Evolutionary conservation across 352 stramenopile genomes (phyloP), one percentile per base, ranked within the genome.

Genomic region (Aphanomyces invadans): DNA sequence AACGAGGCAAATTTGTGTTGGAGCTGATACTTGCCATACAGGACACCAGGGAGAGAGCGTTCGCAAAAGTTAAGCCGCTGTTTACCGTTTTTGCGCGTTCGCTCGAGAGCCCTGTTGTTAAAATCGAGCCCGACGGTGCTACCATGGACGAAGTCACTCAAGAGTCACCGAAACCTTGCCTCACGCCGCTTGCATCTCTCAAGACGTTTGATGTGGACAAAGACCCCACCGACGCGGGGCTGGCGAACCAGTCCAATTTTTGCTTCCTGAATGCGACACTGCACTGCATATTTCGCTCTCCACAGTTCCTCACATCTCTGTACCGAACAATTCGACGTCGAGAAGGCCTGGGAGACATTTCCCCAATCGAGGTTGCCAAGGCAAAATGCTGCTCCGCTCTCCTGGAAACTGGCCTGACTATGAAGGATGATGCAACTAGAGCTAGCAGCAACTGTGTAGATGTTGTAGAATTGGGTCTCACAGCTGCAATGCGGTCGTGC

Each of bases 261-360:
- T 67, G 60, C 60, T 67, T 67, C 38, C 49, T 67, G n/a, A 67
- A 67, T 57, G 60, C 60, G 31, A 67, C 33, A 7, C 15, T 67
- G 46, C 60, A 67, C 31, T 67, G 60, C 32, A 10, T 67, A 4
- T 44, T 67, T 36, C 60, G 60, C 1, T 28, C 60, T 25, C 60
- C 29, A 1, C 28, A 45, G 2, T 67, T 56, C 25, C 29, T 49
- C 4, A 39, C 19, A 23, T 67, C 29, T 5, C 29, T 67, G 17
- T 26, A 57, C 29, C 46, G 46, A 21, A 0, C 46, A 0, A 54
- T 54, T n/a, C n/a, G n/a, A n/a, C n/a, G n/a, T n/a, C n/a, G n/a
- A n/a, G n/a, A n/a, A n/a, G n/a, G n/a, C n/a, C n/a, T n/a, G n/a
- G n/a, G n/a, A n/a, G n/a, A 23, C 19, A 38, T 26, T 9, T 28